Conservation (phyloP, 345 rosid genomes). For the Hirschfeldia incana region DNA sequence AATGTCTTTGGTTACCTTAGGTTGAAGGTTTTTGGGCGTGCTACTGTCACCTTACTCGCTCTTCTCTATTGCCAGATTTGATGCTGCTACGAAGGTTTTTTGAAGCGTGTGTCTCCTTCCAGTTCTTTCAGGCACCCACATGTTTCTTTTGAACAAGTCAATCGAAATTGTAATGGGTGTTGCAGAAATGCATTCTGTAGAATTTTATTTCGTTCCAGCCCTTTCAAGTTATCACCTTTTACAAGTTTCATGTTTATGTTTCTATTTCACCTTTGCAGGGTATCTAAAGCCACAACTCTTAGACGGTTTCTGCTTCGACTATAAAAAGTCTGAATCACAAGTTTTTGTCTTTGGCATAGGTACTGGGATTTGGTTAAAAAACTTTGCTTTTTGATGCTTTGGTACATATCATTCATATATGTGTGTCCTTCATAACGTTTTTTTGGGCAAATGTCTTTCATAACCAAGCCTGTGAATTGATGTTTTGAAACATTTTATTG, state of each 20-base stretch:
- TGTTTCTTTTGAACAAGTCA: background rate
- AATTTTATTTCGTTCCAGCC: background rate
- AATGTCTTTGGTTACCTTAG: constrained; percentile 37
- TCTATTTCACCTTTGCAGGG: too few relatives aligned
- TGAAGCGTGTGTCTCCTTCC: background rate
- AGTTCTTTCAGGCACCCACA: background rate
- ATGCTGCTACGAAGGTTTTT: background rate
- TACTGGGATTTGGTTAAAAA: too few relatives aligned
- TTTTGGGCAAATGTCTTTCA: background rate
- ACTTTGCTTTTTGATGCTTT: too few relatives aligned
- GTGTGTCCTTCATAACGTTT: too few relatives aligned
- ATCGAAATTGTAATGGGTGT: background rate
- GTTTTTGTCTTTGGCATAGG: too few relatives aligned
- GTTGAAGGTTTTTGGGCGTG: constrained; percentile 92
- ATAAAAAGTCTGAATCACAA: too few relatives aligned
- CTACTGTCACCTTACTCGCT: constrained; percentile 89
- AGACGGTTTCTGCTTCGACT: too few relatives aligned
- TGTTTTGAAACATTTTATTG: background rate
- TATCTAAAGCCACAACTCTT: too few relatives aligned
- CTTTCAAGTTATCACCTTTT: background rate
- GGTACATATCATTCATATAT: too few relatives aligned
- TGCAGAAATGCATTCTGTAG: background rate
- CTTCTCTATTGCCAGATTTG: constrained; percentile 39
- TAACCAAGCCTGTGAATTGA: background rate
- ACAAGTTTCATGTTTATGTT: too few relatives aligned